Evolutionary conservation across 2,329 filamentous ascomycete species (phyloP).

Genomic region (Apiospora sp.): DNA sequence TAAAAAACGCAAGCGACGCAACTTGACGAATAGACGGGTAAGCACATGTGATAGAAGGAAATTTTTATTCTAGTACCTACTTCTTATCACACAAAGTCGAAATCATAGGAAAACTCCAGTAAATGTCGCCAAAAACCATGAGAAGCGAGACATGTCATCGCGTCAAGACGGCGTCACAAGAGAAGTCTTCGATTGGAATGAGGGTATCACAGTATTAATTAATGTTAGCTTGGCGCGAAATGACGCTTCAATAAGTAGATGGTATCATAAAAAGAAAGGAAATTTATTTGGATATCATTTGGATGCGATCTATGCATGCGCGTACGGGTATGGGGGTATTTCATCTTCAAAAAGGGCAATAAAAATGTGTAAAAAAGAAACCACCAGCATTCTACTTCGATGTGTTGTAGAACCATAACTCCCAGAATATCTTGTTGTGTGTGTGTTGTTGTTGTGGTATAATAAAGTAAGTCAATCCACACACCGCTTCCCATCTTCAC

Average conservation of each 20-base stretch:
- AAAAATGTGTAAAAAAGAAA: neutral
- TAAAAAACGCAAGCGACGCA: no score
- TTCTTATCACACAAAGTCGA: no score
- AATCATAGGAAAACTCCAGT: neutral
- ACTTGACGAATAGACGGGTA: no score
- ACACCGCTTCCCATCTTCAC: neutral
- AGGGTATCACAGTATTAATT: neutral
- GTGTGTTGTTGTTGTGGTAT: constrained; percentile 1
- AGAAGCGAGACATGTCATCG: neutral
- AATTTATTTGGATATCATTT: constrained; percentile 21
- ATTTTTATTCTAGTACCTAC: no score
- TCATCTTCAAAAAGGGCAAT: neutral
- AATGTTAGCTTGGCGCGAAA: neutral
- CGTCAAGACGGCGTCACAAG: neutral
- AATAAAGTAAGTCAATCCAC: neutral
- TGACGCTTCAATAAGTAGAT: neutral
- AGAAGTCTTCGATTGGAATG: neutral
- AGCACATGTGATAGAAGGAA: no score
- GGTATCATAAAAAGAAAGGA: neutral
- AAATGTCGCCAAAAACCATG: neutral
- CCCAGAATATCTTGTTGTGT: neutral
- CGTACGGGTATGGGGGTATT: constrained; percentile 13
- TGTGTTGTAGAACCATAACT: neutral
- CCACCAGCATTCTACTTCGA: neutral
- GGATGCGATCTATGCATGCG: constrained; percentile 16